A percentile compares a stretch with the other conserved stretches of the same genome.
phyloP scores from a whole-genome alignment of 1,284 basidiomycete genomes.

The Trichosporon sp. region DNA sequence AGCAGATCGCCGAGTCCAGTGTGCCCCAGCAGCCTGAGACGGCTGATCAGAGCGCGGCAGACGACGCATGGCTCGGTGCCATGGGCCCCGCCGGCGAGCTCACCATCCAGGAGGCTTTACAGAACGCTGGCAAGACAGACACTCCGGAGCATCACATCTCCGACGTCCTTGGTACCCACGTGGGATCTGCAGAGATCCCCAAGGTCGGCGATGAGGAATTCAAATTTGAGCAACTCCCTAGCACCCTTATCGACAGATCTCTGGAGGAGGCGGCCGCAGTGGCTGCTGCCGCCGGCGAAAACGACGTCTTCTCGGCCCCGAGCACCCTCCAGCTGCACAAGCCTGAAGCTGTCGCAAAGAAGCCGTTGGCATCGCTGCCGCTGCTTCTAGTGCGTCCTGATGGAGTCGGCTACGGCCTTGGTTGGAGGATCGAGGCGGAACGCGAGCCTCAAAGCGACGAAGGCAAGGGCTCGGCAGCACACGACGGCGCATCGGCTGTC shows the following conservation, averaged over 20 bases:
- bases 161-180: background rate
- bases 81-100: slow-evolving; percentile 20
- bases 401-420: slow-evolving; percentile 25
- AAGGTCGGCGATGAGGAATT: background rate
- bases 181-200: background rate
- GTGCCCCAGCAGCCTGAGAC: background rate
- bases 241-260: background rate
- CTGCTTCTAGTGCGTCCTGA: slow-evolving; percentile 25
- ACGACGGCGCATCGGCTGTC: background rate
- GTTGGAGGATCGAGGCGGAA: slow-evolving; percentile 26
- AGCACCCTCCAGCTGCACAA: slow-evolving; percentile 5
- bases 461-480: background rate
- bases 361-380: slow-evolving; percentile 15
- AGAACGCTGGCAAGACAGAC: slow-evolving; percentile 18
- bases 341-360: background rate
- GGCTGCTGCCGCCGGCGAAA: background rate
- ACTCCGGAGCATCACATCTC: background rate
- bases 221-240: background rate
- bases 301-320: background rate
- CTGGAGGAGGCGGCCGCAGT: background rate
- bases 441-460: background rate
- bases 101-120: slow-evolving; percentile 28
- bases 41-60: background rate
- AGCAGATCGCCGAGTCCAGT: background rate
- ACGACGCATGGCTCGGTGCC: slow-evolving; percentile 14